phyloP scores from a whole-genome alignment of 2,329 filamentous ascomycete genomes.

The Fusarium chaquense region DNA sequence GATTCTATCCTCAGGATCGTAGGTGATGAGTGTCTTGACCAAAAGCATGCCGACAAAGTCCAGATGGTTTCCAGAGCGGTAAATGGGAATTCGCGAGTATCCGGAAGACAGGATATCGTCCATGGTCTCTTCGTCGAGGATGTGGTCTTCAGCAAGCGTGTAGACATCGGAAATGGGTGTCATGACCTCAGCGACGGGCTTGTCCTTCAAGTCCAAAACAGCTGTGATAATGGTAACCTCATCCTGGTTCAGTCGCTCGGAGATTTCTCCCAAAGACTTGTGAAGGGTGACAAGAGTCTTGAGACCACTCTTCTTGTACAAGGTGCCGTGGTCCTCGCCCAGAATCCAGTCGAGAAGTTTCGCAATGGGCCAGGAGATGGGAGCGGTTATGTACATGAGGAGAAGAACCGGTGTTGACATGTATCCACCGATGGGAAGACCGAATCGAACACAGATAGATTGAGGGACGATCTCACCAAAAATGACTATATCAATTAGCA shows the following conservation, averaged over 20 bases:
- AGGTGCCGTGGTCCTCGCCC: constrained; percentile 93
- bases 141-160: constrained; percentile 93
- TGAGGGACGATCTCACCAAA: constrained; percentile 98
- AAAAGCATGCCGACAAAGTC: constrained; percentile 98
- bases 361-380: constrained; percentile 92
- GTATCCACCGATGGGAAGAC: constrained; percentile 92
- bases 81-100: constrained; percentile 95
- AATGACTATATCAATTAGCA: constrained; percentile 74
- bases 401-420: constrained; percentile 88
- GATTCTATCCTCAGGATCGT: constrained; percentile 93
- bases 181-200: constrained; percentile 95
- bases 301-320: constrained; percentile 97
- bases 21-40: constrained; percentile 98
- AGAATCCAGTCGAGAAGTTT: constrained; percentile 94
- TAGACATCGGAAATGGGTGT: constrained; percentile 98
- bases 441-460: constrained; percentile 95
- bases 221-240: constrained; percentile 99
- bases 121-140: constrained; percentile 94
- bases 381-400: constrained; percentile 93
- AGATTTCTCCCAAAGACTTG: constrained; percentile 86
- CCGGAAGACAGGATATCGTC: constrained; percentile 92
- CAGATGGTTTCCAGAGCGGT: constrained; percentile 82
- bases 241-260: constrained; percentile 93
- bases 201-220: constrained; percentile 95
- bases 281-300: constrained; percentile 97